Base-by-base conservation (phyloP, 1,284 basidiomycete species). In the Heimioporus retisporus region DNA sequence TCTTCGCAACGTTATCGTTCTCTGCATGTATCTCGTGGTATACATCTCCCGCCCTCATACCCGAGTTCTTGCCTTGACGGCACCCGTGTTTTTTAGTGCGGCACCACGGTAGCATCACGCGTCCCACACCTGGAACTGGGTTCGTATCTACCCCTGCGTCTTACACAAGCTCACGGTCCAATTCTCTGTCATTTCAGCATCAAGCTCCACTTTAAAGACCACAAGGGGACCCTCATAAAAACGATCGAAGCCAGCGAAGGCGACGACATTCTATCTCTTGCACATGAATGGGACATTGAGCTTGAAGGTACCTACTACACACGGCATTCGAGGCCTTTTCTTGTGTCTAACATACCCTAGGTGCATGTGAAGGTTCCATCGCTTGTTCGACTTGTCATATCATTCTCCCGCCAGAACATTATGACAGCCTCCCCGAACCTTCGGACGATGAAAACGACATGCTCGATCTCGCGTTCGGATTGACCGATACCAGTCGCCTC, bases 321-420 rank as follows among this genome's bases (percentile, higher is more conserved):
- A 2, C 7, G 7, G 40, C 35, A 46, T 54, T 16, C 19, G 7
- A 28, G 18, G 51, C 28, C 23, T 16, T 23, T 23, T 46, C 28
- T 54, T 55, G 35, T 40, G 35, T 50, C 15, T 28, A 25, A 51
- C 28, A 23, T n/a, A 14, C 19, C 51, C 48, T 28, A 97, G 95
- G 96, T 69, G 96, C 96, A 40, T 99, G 98, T 80, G 97, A 99
- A 85, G 94, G 96, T 58, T 98, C 96, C 1, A 90, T 98, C 63
- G 98, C 97, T 25, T 99, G 97, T 80, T 99, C 97, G 40, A 99
- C 98, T 50, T 99, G 98, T 79, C 97, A 99, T 79, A 91, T 99
- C 66, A 96, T 99, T 65, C 86, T 99, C 55, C 87, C 92, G 59
- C 90, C 90, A 15, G 90, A 96, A 72, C 85, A 91, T 67, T 99